phyloP scores from a whole-genome alignment of 2,329 filamentous ascomycete species.

The Colletotrichum sp. region DNA sequence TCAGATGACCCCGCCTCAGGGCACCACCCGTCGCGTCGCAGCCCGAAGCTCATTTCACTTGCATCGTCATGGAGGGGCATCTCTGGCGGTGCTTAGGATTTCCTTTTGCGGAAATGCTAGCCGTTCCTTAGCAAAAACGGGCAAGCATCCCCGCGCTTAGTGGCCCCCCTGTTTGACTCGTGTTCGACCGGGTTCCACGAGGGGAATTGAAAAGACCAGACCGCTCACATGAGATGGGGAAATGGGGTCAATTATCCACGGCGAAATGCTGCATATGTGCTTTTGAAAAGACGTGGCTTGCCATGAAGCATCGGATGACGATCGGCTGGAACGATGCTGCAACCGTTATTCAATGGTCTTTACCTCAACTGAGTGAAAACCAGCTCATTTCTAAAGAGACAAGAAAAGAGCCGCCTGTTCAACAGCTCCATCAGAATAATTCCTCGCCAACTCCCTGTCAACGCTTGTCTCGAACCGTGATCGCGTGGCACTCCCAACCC shows the following conservation, averaged over 20 bases:
- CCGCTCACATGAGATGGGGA: background rate
- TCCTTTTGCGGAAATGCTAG: background rate
- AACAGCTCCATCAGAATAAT: background rate
- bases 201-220: background rate
- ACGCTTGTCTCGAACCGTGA: background rate
- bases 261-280: background rate
- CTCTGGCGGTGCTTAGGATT: background rate
- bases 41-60: background rate
- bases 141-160: constrained; percentile 13
- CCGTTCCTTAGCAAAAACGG: background rate
- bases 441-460: background rate
- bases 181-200: background rate
- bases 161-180: constrained; percentile 8
- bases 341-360: background rate
- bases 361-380: background rate
- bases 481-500: background rate
- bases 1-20: background rate
- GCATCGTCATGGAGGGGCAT: background rate
- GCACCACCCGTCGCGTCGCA: background rate
- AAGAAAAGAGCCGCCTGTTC: background rate
- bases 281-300: background rate
- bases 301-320: background rate
- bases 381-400: too few species aligned
- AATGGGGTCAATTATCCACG: background rate
- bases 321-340: background rate